These are phyloP conservation scores for Parathielavia hyrcaniae DNA, from an alignment of 495 filamentous ascomycete genomes.

Conservation along the genomic window DNA sequence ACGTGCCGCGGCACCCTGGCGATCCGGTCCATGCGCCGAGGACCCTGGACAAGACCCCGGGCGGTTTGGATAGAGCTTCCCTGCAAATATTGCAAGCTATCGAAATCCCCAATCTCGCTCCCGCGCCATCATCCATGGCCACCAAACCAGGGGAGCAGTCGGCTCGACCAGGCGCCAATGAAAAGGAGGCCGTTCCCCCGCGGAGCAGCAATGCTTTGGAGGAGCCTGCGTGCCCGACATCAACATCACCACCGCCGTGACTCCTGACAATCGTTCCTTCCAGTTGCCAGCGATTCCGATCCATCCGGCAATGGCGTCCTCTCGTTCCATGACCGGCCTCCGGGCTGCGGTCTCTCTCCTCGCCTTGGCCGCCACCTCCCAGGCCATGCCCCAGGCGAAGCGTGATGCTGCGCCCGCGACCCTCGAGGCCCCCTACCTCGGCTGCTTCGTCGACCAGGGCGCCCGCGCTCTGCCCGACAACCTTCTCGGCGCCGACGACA, in stretches of 20 bases:
- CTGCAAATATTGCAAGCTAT: constrained; percentile 3
- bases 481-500: constrained; percentile 15
- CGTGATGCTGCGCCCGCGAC: constrained; percentile 5
- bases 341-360: constrained; percentile 12
- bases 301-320: neutral
- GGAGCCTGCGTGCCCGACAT: neutral
- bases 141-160: neutral
- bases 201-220: neutral
- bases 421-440: constrained; percentile 13
- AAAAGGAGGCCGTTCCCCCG: neutral
- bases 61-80: neutral
- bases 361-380: constrained; percentile 10
- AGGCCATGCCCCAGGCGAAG: constrained; percentile 12
- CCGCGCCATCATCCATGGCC: neutral
- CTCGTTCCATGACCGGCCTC: neutral
- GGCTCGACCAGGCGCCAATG: neutral
- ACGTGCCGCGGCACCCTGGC: neutral
- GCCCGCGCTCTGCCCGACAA: constrained; percentile 18
- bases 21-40: neutral
- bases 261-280: neutral
- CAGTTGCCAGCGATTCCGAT: neutral
- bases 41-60: neutral
- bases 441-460: constrained; percentile 23
- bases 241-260: neutral
- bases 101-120: constrained; percentile 6